phyloP scores from a whole-genome alignment of 2,329 filamentous ascomycete genomes.

The Chaetothyriales sp. region DNA sequence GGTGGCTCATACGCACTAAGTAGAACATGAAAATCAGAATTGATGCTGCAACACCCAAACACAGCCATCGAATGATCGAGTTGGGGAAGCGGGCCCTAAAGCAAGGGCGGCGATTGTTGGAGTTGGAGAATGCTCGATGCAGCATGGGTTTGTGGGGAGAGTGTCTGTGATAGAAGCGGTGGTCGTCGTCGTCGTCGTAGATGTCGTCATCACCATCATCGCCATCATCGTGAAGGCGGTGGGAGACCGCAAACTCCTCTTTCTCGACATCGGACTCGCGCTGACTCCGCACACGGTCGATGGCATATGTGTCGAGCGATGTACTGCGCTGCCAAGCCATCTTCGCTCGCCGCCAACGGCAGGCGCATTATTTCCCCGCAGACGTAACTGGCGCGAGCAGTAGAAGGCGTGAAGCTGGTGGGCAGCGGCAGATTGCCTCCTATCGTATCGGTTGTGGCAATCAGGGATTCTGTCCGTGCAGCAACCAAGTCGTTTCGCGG shows the following conservation, averaged over 20 bases:
- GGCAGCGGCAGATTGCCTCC: background rate
- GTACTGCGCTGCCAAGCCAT: conserved; percentile 17
- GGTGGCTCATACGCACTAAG: conserved; percentile 59
- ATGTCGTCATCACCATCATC: conserved; percentile 7
- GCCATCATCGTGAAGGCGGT: conserved; percentile 7
- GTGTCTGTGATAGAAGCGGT: conserved; percentile 35
- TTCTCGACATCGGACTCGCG: conserved; percentile 17
- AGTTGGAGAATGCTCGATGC: conserved; percentile 22
- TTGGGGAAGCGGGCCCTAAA: conserved; percentile 52
- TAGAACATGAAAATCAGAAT: conserved; percentile 65
- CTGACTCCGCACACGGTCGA: conserved; percentile 12
- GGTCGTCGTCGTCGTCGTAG: conserved; percentile 14
- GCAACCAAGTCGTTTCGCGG: background rate
- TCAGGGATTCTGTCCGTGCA: no score
- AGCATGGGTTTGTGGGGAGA: conserved; percentile 29
- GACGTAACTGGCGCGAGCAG: background rate
- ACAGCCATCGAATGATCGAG: conserved; percentile 64
- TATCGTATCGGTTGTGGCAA: background rate
- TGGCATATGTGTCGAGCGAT: conserved; percentile 9
- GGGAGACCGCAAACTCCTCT: conserved; percentile 5
- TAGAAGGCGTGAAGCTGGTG: background rate
- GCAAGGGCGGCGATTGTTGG: conserved; percentile 22
- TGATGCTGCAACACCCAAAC: conserved; percentile 53
- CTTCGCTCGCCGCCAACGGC: conserved; percentile 1
- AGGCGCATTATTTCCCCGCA: background rate